These are phyloP conservation scores for Endothia cerciana DNA, from an alignment of 2,329 filamentous ascomycete genomes.

Conservation along the genomic window DNA sequence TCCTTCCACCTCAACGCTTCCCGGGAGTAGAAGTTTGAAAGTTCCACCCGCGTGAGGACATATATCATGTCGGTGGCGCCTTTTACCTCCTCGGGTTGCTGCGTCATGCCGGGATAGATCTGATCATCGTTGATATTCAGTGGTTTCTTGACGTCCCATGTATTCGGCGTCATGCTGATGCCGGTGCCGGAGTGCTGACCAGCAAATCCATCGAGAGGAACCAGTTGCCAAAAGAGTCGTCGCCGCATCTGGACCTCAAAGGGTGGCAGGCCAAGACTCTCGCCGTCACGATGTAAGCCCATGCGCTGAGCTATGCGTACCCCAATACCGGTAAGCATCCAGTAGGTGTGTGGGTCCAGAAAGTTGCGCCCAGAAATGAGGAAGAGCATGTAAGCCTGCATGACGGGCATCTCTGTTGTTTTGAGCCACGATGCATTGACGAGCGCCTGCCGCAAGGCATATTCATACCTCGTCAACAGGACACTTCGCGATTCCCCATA, in stretches of 20 bases:
- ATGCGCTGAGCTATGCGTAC: slow-evolving; percentile 58
- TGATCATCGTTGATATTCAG: slow-evolving; percentile 45
- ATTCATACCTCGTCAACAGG: slow-evolving; percentile 43
- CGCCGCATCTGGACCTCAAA: slow-evolving; percentile 60
- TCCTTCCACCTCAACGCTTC: slow-evolving; percentile 10
- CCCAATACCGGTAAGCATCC: slow-evolving; percentile 54
- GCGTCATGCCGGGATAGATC: slow-evolving; percentile 42
- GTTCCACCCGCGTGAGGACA: slow-evolving; percentile 42
- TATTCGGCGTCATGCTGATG: slow-evolving; percentile 30
- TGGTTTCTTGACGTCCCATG: slow-evolving; percentile 39
- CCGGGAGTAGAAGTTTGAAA: slow-evolving; percentile 44
- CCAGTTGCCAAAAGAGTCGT: slow-evolving; percentile 54
- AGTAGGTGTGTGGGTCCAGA: slow-evolving; percentile 52
- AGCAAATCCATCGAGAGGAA: slow-evolving; percentile 42
- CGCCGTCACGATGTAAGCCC: slow-evolving; percentile 54
- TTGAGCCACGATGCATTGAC: slow-evolving; percentile 54
- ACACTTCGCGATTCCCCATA: slow-evolving; percentile 42
- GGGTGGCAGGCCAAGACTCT: slow-evolving; percentile 36
- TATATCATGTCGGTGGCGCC: slow-evolving; percentile 44
- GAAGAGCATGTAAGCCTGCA: slow-evolving; percentile 57
- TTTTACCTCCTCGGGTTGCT: slow-evolving; percentile 34
- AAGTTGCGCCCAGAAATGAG: slow-evolving; percentile 33
- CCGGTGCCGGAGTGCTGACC: slow-evolving; percentile 34
- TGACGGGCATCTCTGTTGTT: slow-evolving; percentile 54
- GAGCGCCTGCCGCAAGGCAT: slow-evolving; percentile 51